phyloP scores from a whole-genome alignment of 192 early-diverging fungal genomes.

The Gonapodya sp. region DNA sequence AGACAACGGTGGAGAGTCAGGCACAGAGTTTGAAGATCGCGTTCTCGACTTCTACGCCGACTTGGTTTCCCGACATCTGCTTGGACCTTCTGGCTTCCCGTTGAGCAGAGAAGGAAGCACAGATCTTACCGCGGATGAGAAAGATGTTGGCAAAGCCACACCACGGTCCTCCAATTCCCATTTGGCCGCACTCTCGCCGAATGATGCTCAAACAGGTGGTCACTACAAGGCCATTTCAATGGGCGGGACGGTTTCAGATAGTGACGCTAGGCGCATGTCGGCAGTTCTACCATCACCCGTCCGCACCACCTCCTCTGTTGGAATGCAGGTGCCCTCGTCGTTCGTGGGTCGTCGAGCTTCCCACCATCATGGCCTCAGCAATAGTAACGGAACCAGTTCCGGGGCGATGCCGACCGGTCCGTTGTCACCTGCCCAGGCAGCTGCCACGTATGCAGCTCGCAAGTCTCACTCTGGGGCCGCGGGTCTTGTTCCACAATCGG shows the following conservation, averaged over 20 bases:
- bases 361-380: background rate
- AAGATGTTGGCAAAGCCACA: background rate
- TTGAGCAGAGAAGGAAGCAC: background rate
- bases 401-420: background rate
- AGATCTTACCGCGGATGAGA: background rate
- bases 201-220: background rate
- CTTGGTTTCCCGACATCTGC: background rate
- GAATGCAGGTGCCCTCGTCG: background rate
- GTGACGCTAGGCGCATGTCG: background rate
- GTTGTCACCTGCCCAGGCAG: background rate
- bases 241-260: background rate
- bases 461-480: background rate
- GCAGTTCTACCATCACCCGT: background rate
- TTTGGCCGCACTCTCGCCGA: background rate
- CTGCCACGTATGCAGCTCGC: background rate
- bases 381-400: background rate
- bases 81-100: background rate
- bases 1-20: background rate
- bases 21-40: background rate
- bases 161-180: background rate
- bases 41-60: background rate
- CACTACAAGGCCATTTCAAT: background rate
- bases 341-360: background rate
- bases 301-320: background rate
- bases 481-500: no score